phyloP scores from a whole-genome alignment of 768 basidiomycete species.

The Pleurotus djamor region DNA sequence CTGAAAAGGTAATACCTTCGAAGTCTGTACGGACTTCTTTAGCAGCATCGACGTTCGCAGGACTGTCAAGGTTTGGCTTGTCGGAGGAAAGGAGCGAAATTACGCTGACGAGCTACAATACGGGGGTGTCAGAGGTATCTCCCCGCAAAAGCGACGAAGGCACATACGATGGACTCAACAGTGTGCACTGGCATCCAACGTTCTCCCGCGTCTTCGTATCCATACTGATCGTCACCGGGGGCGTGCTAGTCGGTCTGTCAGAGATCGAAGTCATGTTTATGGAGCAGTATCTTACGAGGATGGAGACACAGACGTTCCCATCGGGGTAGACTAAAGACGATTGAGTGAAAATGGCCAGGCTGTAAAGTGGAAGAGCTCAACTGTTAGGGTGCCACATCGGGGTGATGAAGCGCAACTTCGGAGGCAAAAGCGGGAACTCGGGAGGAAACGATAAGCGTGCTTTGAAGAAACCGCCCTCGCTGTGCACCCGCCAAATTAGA shows the following conservation, averaged over 20 bases:
- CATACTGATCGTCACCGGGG: conserved; percentile 95
- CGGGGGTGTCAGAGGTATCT: conserved; percentile 8
- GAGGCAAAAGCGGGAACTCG: conserved; percentile 88
- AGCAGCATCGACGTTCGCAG: conserved; percentile 96
- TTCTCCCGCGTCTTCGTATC: conserved; percentile 96
- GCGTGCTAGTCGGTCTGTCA: conserved; percentile 58
- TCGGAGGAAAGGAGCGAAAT: conserved; percentile 95
- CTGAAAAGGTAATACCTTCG: conserved; percentile 35
- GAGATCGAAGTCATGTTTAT: background rate
- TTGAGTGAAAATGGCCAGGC: conserved; percentile 2
- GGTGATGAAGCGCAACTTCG: conserved; percentile 95
- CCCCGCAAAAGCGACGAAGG: background rate
- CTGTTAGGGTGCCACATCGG: conserved; percentile 99
- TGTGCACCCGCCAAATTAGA: conserved; percentile 24
- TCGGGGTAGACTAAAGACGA: conserved; percentile 76
- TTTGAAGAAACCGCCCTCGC: conserved; percentile 96
- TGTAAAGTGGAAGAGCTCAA: conserved; percentile 33
- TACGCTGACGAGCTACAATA: conserved; percentile 82
- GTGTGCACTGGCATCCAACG: conserved; percentile 98
- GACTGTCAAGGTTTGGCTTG: conserved; percentile 87
- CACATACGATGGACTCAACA: conserved; percentile 88
- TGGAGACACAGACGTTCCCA: conserved; percentile 94
- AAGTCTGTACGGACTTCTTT: conserved; percentile 75
- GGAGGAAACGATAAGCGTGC: conserved; percentile 86
- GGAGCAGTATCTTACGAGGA: conserved; percentile 55